These are phyloP conservation scores for Cercospora citrullina DNA, from an alignment of 2,329 filamentous ascomycete genomes.

Conservation along the genomic window DNA sequence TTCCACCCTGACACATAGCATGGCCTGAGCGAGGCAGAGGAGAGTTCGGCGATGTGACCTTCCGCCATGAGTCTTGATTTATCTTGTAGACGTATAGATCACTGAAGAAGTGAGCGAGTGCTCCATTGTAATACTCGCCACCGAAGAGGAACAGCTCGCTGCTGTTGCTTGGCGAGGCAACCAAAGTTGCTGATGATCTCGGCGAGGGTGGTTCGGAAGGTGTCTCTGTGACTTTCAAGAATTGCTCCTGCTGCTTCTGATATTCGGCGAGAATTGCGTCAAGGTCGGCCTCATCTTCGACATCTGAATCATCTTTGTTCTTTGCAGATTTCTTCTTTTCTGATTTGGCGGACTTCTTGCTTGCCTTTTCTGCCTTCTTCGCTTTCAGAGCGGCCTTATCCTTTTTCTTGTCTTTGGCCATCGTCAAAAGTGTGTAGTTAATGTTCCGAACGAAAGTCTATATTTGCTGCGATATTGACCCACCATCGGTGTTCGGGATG, in stretches of 20 bases:
- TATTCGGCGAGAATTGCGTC: constrained; percentile 93
- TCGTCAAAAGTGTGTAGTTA: constrained; percentile 38
- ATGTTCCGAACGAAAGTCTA: neutral
- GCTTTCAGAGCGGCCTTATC: constrained; percentile 37
- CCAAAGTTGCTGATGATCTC: constrained; percentile 75
- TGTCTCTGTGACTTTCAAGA: constrained; percentile 87
- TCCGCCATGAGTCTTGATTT: constrained; percentile 85
- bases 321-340: constrained; percentile 61
- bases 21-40: constrained; percentile 89
- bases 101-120: constrained; percentile 71
- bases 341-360: constrained; percentile 83
- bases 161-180: constrained; percentile 80
- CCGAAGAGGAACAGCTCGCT: constrained; percentile 91
- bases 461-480: neutral
- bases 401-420: constrained; percentile 53
- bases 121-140: constrained; percentile 94
- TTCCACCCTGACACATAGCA: constrained; percentile 89
- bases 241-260: constrained; percentile 85
- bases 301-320: constrained; percentile 81
- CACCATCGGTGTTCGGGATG: constrained; percentile 5
- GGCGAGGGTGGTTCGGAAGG: constrained; percentile 71
- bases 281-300: constrained; percentile 88
- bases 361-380: constrained; percentile 57
- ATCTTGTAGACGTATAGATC: constrained; percentile 70
- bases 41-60: constrained; percentile 85